Conservation (phyloP, 495 filamentous ascomycete genomes). For the Oidiodendron maius region DNA sequence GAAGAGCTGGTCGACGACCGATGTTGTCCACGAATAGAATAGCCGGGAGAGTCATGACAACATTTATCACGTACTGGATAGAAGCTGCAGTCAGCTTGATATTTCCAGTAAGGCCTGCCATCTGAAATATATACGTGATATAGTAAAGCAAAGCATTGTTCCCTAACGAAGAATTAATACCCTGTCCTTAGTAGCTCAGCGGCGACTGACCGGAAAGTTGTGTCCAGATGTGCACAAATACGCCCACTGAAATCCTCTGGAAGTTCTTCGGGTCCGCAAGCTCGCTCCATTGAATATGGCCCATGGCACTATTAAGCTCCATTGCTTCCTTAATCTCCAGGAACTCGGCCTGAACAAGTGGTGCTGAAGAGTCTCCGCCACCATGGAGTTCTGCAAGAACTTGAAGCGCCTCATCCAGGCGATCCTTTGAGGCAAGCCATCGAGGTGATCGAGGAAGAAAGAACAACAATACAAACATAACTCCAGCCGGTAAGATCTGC, state of each 20-base stretch:
- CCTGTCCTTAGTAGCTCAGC: too few species aligned
- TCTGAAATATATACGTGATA: too few species aligned
- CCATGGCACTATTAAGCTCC: slow-evolving; percentile 54
- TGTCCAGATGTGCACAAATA: slow-evolving; percentile 72
- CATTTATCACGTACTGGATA: slow-evolving; percentile 76
- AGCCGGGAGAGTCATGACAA: slow-evolving; percentile 56
- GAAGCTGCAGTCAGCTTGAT: slow-evolving; percentile 66
- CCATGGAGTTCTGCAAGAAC: slow-evolving; percentile 64
- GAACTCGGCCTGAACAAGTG: slow-evolving; percentile 58
- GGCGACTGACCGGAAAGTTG: slow-evolving; percentile 68
- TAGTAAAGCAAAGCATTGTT: too few species aligned
- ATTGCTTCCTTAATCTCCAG: slow-evolving; percentile 62
- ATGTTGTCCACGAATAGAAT: slow-evolving; percentile 50
- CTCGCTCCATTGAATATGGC: slow-evolving; percentile 47
- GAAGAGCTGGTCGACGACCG: slow-evolving; percentile 45
- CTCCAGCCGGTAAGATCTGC: slow-evolving; percentile 63
- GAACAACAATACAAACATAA: slow-evolving; percentile 61
- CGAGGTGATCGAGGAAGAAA: slow-evolving; percentile 69
- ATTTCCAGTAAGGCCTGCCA: too few species aligned
- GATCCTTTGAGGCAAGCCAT: slow-evolving; percentile 68
- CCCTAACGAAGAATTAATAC: too few species aligned
- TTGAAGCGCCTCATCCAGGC: slow-evolving; percentile 66
- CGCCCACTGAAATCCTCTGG: slow-evolving; percentile 63
- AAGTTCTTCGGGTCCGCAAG: slow-evolving; percentile 55
- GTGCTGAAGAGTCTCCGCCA: slow-evolving; percentile 49